Evolutionary conservation across 257 asterid genomes (phyloP), one percentile per base, ranked within the genome.

Genomic region (Solanum medicagineum): DNA sequence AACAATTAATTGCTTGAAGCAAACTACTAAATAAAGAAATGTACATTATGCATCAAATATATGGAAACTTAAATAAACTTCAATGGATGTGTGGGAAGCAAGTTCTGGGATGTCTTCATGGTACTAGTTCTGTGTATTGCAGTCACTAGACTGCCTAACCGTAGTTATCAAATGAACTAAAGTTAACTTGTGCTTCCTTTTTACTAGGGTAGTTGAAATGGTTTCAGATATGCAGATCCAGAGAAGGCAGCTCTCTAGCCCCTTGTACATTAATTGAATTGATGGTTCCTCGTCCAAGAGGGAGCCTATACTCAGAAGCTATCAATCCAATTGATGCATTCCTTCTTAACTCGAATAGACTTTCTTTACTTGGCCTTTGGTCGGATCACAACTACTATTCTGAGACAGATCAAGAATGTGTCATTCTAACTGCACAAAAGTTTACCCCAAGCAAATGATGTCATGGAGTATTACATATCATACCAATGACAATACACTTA

Each of bases 1-100:
- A 55, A 81, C 88, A 40, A 57, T 87, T 26, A 81, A 42, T 71
- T 91, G 86, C 24, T 83, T 84, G 9, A 92, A 87, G 68, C 91
- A 90, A 81, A 86, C 91, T 65, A 45, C 40, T 73, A n/a, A 90
- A 90, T 82, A 80, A 88, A 62, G 63, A 81, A 8, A 24, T 26
- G 83, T 77, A 77, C 24, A 77, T 51, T 40, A 51, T 47, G 49
- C 26, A 53, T 79, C 63, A 26, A 26, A 51, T 1, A 36, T 36
- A 36, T 26, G 10, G 49, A 10, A 79, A 16, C 3, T 26, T 79
- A 79, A 77, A 79, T 77, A 55, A 77, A 24, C 47, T 51, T 77
- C 45, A 49, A 66, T 29, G 26, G 24, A 16, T 69, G 77, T 69
- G 77, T 75, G n/a, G 10, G 9, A 4, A 22, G 60, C 20, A 13